A percentile compares a stretch with the other conserved stretches of the same genome.
Evolutionary conservation across 1,284 basidiomycete genomes (phyloP).

Genomic region (Ceratobasidium sp.): DNA sequence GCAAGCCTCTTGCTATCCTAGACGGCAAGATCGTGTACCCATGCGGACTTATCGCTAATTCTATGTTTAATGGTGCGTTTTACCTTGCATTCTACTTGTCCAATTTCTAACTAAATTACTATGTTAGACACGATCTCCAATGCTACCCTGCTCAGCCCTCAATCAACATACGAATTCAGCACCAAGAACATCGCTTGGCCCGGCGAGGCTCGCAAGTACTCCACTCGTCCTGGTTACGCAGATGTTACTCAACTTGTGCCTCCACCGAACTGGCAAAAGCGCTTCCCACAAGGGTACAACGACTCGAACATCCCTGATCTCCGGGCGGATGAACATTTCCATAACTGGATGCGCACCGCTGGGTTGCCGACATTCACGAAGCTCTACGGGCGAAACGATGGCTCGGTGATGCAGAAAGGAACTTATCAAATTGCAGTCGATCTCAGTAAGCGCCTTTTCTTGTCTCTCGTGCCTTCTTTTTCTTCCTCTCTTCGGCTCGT

Average conservation of each 20-base stretch:
- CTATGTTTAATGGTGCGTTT: constrained; percentile 92
- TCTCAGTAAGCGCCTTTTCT: constrained; percentile 74
- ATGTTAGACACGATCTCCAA: constrained; percentile 80
- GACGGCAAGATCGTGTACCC: constrained; percentile 82
- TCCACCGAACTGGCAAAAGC: constrained; percentile 89
- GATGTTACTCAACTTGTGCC: constrained; percentile 77
- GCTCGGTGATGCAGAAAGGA: constrained; percentile 77
- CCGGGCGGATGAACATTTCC: constrained; percentile 89
- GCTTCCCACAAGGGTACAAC: constrained; percentile 84
- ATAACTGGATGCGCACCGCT: constrained; percentile 99
- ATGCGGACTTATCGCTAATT: constrained; percentile 98
- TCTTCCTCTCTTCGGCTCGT: not conserved
- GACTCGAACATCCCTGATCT: constrained; percentile 80
- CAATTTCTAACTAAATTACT: constrained; percentile 23
- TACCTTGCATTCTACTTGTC: constrained; percentile 9
- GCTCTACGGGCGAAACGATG: constrained; percentile 92
- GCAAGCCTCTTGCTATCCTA: constrained; percentile 84
- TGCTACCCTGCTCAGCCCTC: constrained; percentile 70
- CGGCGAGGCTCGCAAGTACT: constrained; percentile 93
- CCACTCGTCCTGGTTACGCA: constrained; percentile 69
- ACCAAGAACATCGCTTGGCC: constrained; percentile 92
- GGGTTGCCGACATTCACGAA: constrained; percentile 97
- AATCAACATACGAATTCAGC: constrained; percentile 80
- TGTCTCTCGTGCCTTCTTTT: constrained; percentile 25
- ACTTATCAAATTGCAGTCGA: constrained; percentile 82